These are phyloP conservation scores for Crassisporium funariophilum DNA, from an alignment of 768 basidiomycete genomes.

Conservation along the genomic window DNA sequence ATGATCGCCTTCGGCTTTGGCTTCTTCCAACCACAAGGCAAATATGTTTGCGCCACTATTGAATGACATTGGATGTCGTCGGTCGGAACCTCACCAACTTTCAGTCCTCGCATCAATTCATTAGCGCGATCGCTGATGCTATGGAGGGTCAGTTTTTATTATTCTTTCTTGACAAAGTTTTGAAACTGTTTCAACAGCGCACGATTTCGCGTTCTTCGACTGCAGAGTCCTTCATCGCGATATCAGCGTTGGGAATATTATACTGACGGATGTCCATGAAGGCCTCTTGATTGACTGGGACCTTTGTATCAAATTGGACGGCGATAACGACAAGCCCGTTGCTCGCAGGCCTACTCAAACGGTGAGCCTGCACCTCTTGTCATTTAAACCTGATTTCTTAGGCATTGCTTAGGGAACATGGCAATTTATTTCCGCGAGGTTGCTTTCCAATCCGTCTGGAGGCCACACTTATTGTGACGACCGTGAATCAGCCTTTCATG, in stretches of 20 bases:
- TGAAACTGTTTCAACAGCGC: slow-evolving; percentile 19
- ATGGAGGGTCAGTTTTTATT: slow-evolving; percentile 12
- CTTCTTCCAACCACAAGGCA: too few relatives aligned
- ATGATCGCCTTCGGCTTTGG: neutral
- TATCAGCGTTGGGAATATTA: slow-evolving; percentile 26
- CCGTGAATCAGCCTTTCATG: slow-evolving; percentile 30
- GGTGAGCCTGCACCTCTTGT: slow-evolving; percentile 10
- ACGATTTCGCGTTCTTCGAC: slow-evolving; percentile 14
- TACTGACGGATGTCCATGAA: slow-evolving; percentile 16
- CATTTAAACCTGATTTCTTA: neutral
- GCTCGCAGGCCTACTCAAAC: slow-evolving; percentile 7
- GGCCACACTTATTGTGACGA: slow-evolving; percentile 27
- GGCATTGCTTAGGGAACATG: slow-evolving; percentile 29
- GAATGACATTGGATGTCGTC: slow-evolving; percentile 7
- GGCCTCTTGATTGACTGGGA: slow-evolving; percentile 30
- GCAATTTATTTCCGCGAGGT: slow-evolving; percentile 29
- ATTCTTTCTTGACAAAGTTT: neutral
- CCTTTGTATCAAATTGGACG: slow-evolving; percentile 11
- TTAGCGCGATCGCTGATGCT: slow-evolving; percentile 20
- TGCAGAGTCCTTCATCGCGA: slow-evolving; percentile 27
- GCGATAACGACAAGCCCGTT: neutral
- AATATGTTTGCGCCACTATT: slow-evolving; percentile 9
- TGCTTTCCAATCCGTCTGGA: slow-evolving; percentile 17
- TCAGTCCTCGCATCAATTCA: slow-evolving; percentile 10
- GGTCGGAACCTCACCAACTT: neutral